These are phyloP conservation scores for Beauveria caledonica DNA, from an alignment of 2,329 filamentous ascomycete genomes.

Conservation along the genomic window DNA sequence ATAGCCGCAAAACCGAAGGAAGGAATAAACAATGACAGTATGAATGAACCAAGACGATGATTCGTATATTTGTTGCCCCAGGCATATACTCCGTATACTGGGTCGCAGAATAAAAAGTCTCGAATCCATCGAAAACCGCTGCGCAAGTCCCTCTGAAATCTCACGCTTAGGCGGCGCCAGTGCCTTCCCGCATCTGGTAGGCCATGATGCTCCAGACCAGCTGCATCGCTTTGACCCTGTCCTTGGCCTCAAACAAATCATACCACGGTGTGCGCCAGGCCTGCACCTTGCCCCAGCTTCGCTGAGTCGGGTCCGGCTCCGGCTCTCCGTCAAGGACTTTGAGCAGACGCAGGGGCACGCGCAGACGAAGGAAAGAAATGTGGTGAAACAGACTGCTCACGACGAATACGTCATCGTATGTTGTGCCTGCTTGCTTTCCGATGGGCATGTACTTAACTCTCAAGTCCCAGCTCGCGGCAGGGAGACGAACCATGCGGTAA, in stretches of 20 bases:
- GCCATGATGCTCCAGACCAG: conserved; percentile 52
- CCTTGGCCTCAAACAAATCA: conserved; percentile 47
- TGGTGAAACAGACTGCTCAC: conserved; percentile 54
- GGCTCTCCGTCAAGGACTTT: conserved; percentile 42
- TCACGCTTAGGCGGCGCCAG: neutral
- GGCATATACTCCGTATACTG: neutral
- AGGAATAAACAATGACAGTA: neutral
- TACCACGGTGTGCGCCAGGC: conserved; percentile 54
- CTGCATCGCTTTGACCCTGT: conserved; percentile 49
- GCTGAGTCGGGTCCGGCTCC: conserved; percentile 24
- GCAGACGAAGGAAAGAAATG: conserved; percentile 47
- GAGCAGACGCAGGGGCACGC: conserved; percentile 47
- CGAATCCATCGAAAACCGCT: neutral
- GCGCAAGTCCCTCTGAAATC: neutral
- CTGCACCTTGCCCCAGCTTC: conserved; percentile 44
- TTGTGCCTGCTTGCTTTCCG: conserved; percentile 37
- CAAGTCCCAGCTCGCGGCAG: conserved; percentile 50
- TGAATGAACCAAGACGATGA: neutral
- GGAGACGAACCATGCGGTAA: conserved; percentile 54
- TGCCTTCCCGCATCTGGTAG: conserved; percentile 40
- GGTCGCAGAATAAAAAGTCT: neutral
- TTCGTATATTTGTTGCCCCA: neutral
- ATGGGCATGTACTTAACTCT: conserved; percentile 51
- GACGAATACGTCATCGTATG: conserved; percentile 54
- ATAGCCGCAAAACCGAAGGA: neutral